Evolutionary conservation across 306 rosid species (phyloP), one percentile per base, ranked within the genome.

Genomic region (Castanea mollissima): DNA sequence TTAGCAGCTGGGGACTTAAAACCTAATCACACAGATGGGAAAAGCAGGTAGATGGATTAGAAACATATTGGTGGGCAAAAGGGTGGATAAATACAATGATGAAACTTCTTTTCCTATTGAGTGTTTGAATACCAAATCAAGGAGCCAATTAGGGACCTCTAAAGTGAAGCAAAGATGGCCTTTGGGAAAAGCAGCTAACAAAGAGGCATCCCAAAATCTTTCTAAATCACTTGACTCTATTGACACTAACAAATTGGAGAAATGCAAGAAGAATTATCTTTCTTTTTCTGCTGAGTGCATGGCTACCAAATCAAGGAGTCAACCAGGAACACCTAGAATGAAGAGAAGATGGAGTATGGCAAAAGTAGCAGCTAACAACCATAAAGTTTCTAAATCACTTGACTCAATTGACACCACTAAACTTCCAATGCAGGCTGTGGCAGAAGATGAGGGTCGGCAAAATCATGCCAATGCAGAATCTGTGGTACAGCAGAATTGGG

Each of bases 1-100:
- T 55, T 56, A 63, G 78, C 58, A 54, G 38, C 79, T 23, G 71
- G 75, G 32, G 64, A 58, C 35, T 21, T 25, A 0, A 29, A 62
- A 59, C 38, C 54, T 29, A 15, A 21, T 51, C 70, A 54, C 12
- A 67, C 49, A 84, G 85, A 91, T 93, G 98, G 93, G 91, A 56
- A 93, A 90, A 78, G 91, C 98, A 1, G 73, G 93, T 59, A 90
- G 82, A 85, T 93, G 99, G 99, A 93, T 96, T 70, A 82, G 82
- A 73, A 89, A 89, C 80, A 84, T 87, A 55, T 88, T 93, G 44
- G 49, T 87, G 2, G 93, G 98, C 72, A 90, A 87, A 84, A 91
- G 84, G 78, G 94, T 83, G 18, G 86, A 81, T 19, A 87, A 83
- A 20, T 14, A 32, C 71, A 85, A 82, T 86, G 87, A 71, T 44